Evolutionary conservation across 768 basidiomycete genomes (phyloP), one percentile per base, ranked within the genome.

Genomic region (Podaxis sp.): DNA sequence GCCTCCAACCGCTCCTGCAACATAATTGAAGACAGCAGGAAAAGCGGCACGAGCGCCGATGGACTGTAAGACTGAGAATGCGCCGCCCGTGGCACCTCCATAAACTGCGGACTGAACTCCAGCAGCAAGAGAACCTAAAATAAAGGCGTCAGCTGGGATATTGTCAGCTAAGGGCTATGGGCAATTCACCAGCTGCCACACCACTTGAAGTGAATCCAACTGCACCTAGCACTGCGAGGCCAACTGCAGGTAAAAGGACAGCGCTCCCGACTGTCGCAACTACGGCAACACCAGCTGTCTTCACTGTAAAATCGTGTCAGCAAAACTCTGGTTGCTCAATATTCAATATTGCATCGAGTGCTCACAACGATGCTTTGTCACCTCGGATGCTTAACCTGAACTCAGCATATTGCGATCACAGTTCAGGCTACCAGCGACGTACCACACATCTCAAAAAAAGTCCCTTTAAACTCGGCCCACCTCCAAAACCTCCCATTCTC

Each of bases 41-140:
- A 65, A 38, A 12, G 53, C 68, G 3, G 63, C 65, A 15, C 61
- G 65, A 3, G 71, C 69, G 4, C 68, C 71, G 11, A 69, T 53
- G 4, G 64, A 51, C 25, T 72, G 69, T n/a, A 66, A 66, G 36
- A 66, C 29, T 2, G 71, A 69, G 22, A 72, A 72, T 8, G 65
- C 22, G 0, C 71, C 71, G 1, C 60, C 55, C 2, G 68, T 72
- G 9, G 66, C 64, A 11, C 66, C 67, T 13, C 69, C 63, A 55
- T 66, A 66, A 50, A 65, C 36, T 40, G 64, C 3, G 29, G 65
- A 53, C 27, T 66, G 60, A 5, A 64, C 56, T 0, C 37, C 43
- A 11, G 66, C 63, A 1, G 67, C 66, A n/a, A 66, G n/a, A 11
- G 67, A 63, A 36, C 64, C 66, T 70, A 43, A 12, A 57, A 25